Percentiles rank a stretch among this genome's conserved stretches.
Evolutionary conservation across 2,329 filamentous ascomycete species (phyloP).

Genomic region (Penicillium sp.): DNA sequence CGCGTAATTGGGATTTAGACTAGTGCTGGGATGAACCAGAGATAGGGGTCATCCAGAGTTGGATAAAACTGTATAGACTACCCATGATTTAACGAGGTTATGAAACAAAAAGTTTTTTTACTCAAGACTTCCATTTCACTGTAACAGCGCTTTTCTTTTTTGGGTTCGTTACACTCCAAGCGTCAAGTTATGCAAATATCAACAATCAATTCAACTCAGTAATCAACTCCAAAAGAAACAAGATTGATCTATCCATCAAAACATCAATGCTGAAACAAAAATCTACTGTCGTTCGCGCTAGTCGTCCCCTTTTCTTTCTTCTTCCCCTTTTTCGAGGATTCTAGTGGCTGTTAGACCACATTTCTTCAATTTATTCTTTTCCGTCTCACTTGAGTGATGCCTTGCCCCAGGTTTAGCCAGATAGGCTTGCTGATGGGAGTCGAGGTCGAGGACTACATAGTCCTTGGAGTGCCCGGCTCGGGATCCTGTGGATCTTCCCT

Average conservation of each 20-base stretch:
- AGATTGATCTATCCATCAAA: conserved; percentile 2
- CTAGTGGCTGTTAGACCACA: neutral
- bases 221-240: neutral
- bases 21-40: neutral
- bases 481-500: neutral
- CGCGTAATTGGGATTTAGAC: neutral
- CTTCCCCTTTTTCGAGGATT: neutral
- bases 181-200: neutral
- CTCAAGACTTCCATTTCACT: no score
- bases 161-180: neutral
- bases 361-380: neutral
- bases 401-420: conserved; percentile 5
- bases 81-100: conserved; percentile 13
- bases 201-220: neutral
- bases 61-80: conserved; percentile 2
- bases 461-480: conserved; percentile 3
- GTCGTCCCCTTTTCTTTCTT: neutral
- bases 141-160: neutral
- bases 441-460: neutral
- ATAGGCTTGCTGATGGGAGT: neutral
- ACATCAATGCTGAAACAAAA: neutral
- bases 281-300: neutral
- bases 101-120: neutral
- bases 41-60: neutral
- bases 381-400: neutral